Base-by-base conservation (phyloP, 805 yeast species). In the Blastobotrys chiropterorum region DNA sequence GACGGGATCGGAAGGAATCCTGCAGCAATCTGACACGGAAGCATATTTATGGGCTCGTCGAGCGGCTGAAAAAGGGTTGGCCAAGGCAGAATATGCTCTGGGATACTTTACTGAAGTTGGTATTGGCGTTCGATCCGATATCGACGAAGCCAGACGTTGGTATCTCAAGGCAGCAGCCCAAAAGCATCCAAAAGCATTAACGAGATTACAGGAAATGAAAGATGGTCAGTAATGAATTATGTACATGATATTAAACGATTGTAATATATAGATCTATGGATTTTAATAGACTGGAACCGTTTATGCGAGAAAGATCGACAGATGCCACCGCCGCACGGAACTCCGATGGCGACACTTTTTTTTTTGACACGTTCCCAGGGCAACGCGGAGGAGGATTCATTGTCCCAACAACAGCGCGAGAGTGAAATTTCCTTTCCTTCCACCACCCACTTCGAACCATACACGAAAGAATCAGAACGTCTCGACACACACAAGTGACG, bases 41-140 rank as follows among this genome's bases (percentile, higher is more conserved):
- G 89, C 90, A 0, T 84, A 81, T 57, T 64, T 82, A 21, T 86
- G 94, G 92, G 87, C 90, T 2, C 68, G 77, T n/a, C 79, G 78
- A 57, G 84, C 90, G 3, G 71, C 87, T 1, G 83, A 81, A 53
- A 78, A 78, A 56, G 88, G 86, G 15, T 70, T 82, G 44, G 76
- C 80, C 2, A 80, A 83, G 61, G 88, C 89, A 2, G 85, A 85
- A 59, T 86, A 77, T 64, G 85, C 87, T 46, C 67, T 86, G 31
- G 95, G 89, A 0, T 77, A 79, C 62, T 86, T 81, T 62, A 77
- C 75, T 58, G 89, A 83, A 63, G 76, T 74, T 50, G 92, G 90
- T 1, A 74, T 85, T 46, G 95, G 95, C 13, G 78, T 82, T 52
- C 67, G 71, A 2, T 67, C 67, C 31, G 77, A 81, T 61, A 17